Conservation (phyloP, 2,329 filamentous ascomycete species). For the Pseudogymnoascus sp. region DNA sequence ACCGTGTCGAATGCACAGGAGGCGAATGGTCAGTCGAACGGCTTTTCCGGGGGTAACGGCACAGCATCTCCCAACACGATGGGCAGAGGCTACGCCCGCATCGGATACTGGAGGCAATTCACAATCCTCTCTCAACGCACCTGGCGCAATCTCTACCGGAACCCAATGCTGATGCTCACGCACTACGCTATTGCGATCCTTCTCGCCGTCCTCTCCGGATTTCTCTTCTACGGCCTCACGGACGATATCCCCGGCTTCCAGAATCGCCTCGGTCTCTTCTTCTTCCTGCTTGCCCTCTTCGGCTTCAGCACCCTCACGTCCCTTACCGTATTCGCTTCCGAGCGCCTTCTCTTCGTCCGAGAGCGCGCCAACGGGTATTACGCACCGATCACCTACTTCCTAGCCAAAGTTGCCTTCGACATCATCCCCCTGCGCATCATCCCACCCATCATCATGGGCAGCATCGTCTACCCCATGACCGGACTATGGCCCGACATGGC, state of each 20-base stretch:
- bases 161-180: conserved; percentile 96
- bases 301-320: conserved; percentile 95
- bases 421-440: conserved; percentile 91
- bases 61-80: conserved; percentile 44
- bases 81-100: conserved; percentile 73
- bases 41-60: conserved; percentile 44
- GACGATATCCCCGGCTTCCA: conserved; percentile 97
- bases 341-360: conserved; percentile 82
- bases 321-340: conserved; percentile 85
- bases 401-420: conserved; percentile 96
- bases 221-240: conserved; percentile 90
- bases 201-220: conserved; percentile 87
- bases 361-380: conserved; percentile 98
- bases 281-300: conserved; percentile 92
- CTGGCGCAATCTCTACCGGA: conserved; percentile 95
- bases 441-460: conserved; percentile 88
- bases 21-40: conserved; percentile 59
- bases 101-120: conserved; percentile 77
- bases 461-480: conserved; percentile 97
- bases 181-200: conserved; percentile 97
- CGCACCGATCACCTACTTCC: conserved; percentile 85
- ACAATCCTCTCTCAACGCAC: conserved; percentile 82
- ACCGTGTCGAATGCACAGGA: conserved; percentile 57
- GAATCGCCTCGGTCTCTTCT: conserved; percentile 92
- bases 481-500: conserved; percentile 74